Evolutionary conservation across 2,329 filamentous ascomycete genomes (phyloP), one percentile per base, ranked within the genome.

Genomic region (Penicillium corylophilum): DNA sequence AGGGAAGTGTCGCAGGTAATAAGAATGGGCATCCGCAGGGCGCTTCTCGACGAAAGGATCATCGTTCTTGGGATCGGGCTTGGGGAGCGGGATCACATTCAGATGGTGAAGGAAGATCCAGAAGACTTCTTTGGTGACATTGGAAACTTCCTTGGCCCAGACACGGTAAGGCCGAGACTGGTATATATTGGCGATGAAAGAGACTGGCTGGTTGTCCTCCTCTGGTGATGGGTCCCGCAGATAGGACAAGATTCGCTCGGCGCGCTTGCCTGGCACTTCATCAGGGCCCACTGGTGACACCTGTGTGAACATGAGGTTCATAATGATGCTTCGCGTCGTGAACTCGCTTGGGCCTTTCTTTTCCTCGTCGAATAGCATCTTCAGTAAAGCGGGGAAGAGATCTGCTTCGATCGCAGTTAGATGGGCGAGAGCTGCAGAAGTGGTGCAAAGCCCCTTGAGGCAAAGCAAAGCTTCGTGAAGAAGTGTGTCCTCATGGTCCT

Each of bases 81-180:
- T 64, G 46, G 66, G 55, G 49, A 74, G 61, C 28, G 90, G 81
- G 33, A 97, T 82, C 41, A 96, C 86, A 64, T 97, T 97, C 51
- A 95, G 79, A 62, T 95, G 89, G 72, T 97, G 93, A 48, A 97
- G 80, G 75, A 97, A 99, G 68, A 97, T 97, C 93, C 93, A 99
- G 70, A 99, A 99, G 24, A 97, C 93, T 71, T 99, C 93, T 71
- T 96, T 96, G 38, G 92, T 96, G 43, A 97, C 93, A 63, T 89
- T 92, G 53, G 87, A 86, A 16, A 93, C 85, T 73, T 99, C 94
- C 71, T 92, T 94, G 74, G 87, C 90, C 93, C 93, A 99, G 2
- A 95, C 83, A 29, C 90, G 88, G 71, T 96, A 99, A 0, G 93
- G 93, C 0, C 93, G 83, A 44, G 90, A 84, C 31, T 87, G 85